Evolutionary conservation across 2,329 filamentous ascomycete genomes (phyloP).

Genomic region (Thielaviopsis ethacetica): DNA sequence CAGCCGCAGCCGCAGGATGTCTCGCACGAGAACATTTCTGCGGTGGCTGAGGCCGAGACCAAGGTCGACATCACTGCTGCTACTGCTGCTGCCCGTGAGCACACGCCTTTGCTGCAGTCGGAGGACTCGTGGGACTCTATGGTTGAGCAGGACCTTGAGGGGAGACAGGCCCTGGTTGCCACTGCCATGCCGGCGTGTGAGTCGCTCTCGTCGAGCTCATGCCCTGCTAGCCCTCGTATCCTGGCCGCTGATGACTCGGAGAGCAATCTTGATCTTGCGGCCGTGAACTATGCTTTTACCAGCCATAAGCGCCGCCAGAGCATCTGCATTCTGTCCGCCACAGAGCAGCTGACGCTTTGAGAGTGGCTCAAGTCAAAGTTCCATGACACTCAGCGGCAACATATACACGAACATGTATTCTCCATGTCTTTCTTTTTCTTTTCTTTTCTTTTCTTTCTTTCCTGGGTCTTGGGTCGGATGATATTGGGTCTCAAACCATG

Average conservation of each 20-base stretch:
- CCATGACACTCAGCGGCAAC: too few relatives aligned
- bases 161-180: not conserved
- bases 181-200: not conserved
- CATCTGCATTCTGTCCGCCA: conserved; percentile 2
- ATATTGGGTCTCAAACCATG: not conserved
- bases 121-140: conserved; percentile 5
- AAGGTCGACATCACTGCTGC: not conserved
- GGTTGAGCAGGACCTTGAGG: not conserved
- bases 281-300: not conserved
- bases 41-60: not conserved
- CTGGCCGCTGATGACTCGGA: not conserved
- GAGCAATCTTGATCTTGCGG: not conserved
- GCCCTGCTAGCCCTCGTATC: conserved; percentile 8
- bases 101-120: conserved; percentile 6
- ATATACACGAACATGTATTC: too few relatives aligned
- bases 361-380: too few relatives aligned
- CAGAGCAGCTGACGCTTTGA: not conserved
- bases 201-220: conserved; percentile 4
- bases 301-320: conserved; percentile 10
- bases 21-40: not conserved
- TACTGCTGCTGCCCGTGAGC: not conserved
- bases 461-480: not conserved
- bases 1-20: not conserved
- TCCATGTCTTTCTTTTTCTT: not conserved
- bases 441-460: not conserved